phyloP scores from a whole-genome alignment of 305 asterid species.

The Solanum hybrid region DNA sequence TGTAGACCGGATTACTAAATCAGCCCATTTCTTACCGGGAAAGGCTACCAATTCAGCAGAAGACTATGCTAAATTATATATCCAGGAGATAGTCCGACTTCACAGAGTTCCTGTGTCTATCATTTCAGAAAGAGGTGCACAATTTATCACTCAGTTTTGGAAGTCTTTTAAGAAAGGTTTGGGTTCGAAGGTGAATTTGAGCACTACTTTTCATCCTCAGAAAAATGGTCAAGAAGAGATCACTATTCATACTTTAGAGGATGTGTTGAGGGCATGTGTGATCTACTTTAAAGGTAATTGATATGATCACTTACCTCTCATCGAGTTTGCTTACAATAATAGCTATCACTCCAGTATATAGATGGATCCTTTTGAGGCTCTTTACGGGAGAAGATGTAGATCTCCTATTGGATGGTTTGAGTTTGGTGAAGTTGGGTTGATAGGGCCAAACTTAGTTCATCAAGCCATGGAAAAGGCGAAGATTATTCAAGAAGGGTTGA shows the following conservation, averaged over 20 bases:
- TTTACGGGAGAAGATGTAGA: neutral
- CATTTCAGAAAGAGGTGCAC: neutral
- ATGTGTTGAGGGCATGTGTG: neutral
- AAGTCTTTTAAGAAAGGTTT: neutral
- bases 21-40: neutral
- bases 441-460: neutral
- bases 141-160: neutral
- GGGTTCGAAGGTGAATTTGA: neutral
- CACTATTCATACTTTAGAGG: no score
- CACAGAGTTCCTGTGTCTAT: neutral
- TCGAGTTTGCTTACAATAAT: neutral
- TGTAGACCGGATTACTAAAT: neutral
- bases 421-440: neutral
- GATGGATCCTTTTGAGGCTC: neutral
- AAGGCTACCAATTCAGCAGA: neutral
- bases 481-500: neutral
- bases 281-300: neutral
- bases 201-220: neutral
- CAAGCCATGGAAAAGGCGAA: neutral
- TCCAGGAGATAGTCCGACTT: neutral
- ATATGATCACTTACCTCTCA: neutral
- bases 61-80: neutral
- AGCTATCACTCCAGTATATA: neutral
- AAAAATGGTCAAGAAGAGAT: neutral
- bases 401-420: neutral